Evolutionary conservation across 2,329 filamentous ascomycete species (phyloP).

Genomic region (Ophiosphaerella herpotricha): DNA sequence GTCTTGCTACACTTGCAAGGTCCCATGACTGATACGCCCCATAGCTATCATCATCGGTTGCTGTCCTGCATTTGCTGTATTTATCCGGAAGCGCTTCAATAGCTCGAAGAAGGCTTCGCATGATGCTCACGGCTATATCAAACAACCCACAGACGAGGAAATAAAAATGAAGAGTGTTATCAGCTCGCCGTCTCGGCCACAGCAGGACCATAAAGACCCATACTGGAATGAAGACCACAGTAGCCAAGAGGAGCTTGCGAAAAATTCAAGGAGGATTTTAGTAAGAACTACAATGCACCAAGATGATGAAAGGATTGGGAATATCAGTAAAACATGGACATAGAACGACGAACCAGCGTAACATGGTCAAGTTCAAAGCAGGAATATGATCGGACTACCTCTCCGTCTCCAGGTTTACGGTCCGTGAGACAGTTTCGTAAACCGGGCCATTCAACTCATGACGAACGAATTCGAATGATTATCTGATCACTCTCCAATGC

Average conservation of each 20-base stretch:
- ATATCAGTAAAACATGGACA: neutral
- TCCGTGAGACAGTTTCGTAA: no score
- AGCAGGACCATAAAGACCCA: neutral
- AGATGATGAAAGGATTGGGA: neutral
- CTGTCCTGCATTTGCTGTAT: conserved; percentile 6
- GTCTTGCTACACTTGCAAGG: neutral
- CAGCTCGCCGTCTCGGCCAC: conserved; percentile 1
- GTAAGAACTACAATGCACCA: conserved; percentile 13
- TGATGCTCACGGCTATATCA: conserved; percentile 11
- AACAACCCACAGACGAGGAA: conserved; percentile 5
- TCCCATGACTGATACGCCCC: neutral
- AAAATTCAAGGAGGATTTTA: conserved; percentile 4
- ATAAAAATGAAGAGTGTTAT: conserved; percentile 12
- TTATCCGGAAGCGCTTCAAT: conserved; percentile 13
- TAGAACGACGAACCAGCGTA: neutral
- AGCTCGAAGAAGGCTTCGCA: conserved; percentile 10
- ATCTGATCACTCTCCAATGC: no score
- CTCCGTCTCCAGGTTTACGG: no score
- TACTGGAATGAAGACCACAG: conserved; percentile 12
- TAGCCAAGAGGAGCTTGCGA: conserved; percentile 19
- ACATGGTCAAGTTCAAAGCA: neutral
- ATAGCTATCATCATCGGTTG: conserved; percentile 21
- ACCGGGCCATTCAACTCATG: no score
- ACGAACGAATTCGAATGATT: no score
- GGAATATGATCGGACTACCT: no score